phyloP scores from a whole-genome alignment of 2,329 filamentous ascomycete species.

The Septoria linicola region DNA sequence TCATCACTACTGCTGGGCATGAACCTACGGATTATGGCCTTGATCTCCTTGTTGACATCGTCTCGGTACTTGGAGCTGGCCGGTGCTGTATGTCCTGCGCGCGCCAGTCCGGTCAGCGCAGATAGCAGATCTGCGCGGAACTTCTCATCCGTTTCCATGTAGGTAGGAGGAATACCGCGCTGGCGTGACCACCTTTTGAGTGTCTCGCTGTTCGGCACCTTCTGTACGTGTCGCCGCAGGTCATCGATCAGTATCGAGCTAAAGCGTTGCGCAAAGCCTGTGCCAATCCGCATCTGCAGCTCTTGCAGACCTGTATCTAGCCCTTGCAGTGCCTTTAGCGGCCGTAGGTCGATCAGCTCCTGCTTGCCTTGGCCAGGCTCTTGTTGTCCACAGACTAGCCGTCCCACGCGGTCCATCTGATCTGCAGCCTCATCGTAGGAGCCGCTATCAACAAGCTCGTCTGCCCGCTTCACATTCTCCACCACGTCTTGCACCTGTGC shows the following conservation, averaged over 20 bases:
- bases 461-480: conserved; percentile 70
- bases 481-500: conserved; percentile 79
- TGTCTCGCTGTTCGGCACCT: conserved; percentile 69
- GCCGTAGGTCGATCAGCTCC: conserved; percentile 66
- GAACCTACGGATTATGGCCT: conserved; percentile 76
- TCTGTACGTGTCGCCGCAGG: conserved; percentile 74
- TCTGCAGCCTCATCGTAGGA: conserved; percentile 77
- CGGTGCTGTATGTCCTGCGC: conserved; percentile 73
- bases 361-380: conserved; percentile 40
- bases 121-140: conserved; percentile 69
- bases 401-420: conserved; percentile 74
- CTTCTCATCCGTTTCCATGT: conserved; percentile 69
- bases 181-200: conserved; percentile 73
- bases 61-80: conserved; percentile 86
- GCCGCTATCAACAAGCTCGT: conserved; percentile 78
- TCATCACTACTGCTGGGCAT: conserved; percentile 92
- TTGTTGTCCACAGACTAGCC: conserved; percentile 72
- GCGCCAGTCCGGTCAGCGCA: conserved; percentile 74
- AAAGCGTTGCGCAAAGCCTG: conserved; percentile 80
- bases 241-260: conserved; percentile 75
- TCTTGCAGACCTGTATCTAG: conserved; percentile 74
- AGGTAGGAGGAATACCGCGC: conserved; percentile 63
- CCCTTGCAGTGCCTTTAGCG: conserved; percentile 75
- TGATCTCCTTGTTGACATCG: conserved; percentile 79
- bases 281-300: conserved; percentile 78